Evolutionary conservation across 2,329 filamentous ascomycete species (phyloP).

Genomic region (Epichloe scottii): DNA sequence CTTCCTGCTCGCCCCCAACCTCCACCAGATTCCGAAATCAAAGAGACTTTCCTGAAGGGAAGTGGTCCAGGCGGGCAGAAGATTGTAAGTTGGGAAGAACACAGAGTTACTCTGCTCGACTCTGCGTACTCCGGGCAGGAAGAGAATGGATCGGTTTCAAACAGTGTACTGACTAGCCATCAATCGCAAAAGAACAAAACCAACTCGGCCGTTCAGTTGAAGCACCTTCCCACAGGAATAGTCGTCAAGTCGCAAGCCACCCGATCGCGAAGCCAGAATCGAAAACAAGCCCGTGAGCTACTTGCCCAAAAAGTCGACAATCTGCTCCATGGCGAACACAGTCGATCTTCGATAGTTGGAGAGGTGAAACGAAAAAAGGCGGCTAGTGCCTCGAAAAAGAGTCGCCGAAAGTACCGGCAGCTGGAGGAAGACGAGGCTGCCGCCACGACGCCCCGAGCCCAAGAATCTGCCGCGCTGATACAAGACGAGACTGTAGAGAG

Average conservation of each 20-base stretch:
- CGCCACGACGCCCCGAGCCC: not conserved
- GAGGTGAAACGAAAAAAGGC: constrained; percentile 54
- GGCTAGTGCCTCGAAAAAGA: constrained; percentile 71
- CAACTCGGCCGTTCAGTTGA: constrained; percentile 84
- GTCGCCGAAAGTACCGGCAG: constrained; percentile 61
- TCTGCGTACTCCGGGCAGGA: too few species aligned
- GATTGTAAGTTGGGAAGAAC: constrained; percentile 47
- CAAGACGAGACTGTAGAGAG: not conserved
- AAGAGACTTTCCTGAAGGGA: constrained; percentile 79
- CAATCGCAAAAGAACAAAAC: constrained; percentile 67
- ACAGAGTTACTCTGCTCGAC: not conserved
- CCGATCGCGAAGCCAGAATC: constrained; percentile 73
- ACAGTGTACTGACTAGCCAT: not conserved
- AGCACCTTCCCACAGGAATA: constrained; percentile 77
- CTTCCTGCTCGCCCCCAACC: constrained; percentile 63
- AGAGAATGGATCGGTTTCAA: too few species aligned
- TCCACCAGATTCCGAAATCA: constrained; percentile 66
- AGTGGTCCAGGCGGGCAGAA: constrained; percentile 91
- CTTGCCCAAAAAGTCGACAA: constrained; percentile 67
- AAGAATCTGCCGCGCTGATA: not conserved
- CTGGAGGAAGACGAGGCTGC: constrained; percentile 37
- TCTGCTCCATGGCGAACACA: constrained; percentile 56
- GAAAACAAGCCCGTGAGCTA: constrained; percentile 68
- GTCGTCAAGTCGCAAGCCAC: constrained; percentile 93
- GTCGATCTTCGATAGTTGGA: constrained; percentile 51